Percentiles rank a stretch among this genome's conserved stretches.
Conservation (phyloP, 2,329 filamentous ascomycete genomes). For the Colletotrichum lupini region DNA sequence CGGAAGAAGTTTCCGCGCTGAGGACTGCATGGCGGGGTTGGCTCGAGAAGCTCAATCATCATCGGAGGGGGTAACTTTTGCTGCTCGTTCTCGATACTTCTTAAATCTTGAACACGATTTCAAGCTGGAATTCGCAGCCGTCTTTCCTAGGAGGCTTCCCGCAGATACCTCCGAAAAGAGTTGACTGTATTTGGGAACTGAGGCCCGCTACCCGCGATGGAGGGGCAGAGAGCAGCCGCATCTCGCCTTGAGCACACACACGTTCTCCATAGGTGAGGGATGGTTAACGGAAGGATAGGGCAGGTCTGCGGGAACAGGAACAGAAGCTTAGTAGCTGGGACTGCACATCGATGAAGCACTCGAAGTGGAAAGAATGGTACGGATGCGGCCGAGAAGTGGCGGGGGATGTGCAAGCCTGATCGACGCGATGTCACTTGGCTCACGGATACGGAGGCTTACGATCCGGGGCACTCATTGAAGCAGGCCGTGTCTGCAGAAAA, state of each 20-base stretch:
- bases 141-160: not conserved
- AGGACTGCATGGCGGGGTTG: not conserved
- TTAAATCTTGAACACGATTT: too few relatives aligned
- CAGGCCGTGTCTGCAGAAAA: not conserved
- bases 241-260: not conserved
- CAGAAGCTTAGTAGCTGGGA: too few relatives aligned
- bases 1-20: conserved; percentile 16
- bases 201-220: conserved; percentile 1
- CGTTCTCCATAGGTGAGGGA: not conserved
- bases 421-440: conserved; percentile 1
- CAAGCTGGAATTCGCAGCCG: not conserved
- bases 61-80: not conserved
- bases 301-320: not conserved
- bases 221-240: not conserved
- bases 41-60: not conserved
- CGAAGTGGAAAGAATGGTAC: not conserved
- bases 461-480: conserved; percentile 14
- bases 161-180: not conserved
- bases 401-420: not conserved
- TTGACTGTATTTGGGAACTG: not conserved
- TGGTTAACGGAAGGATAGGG: not conserved
- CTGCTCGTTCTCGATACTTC: not conserved
- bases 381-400: not conserved
- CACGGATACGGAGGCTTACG: conserved; percentile 7
- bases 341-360: not conserved